Conservation (phyloP, 768 basidiomycete species). For the Amanita thiersii region DNA sequence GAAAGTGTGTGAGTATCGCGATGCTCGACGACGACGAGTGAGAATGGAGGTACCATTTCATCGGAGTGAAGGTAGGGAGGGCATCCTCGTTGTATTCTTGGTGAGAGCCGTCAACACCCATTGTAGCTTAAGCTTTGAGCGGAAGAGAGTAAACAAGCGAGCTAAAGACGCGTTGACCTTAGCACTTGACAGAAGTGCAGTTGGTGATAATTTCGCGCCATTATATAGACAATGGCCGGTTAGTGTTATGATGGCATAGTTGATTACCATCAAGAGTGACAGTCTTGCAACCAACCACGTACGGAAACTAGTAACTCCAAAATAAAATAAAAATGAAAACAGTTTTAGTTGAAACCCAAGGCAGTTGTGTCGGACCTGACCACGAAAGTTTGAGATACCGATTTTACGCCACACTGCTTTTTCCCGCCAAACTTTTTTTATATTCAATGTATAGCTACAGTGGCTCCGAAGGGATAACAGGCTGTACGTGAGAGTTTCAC, state of each 20-base stretch:
- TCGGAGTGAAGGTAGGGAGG: slow-evolving; percentile 35
- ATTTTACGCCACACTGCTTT: slow-evolving; percentile 4
- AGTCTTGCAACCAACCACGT: neutral
- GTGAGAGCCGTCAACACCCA: neutral
- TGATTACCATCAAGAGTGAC: neutral
- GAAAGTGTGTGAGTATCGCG: neutral
- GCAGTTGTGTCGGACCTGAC: no score
- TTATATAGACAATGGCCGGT: neutral
- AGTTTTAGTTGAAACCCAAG: no score
- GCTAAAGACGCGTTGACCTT: slow-evolving; percentile 3
- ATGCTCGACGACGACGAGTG: neutral
- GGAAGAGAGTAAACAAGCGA: neutral
- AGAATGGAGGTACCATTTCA: slow-evolving; percentile 31
- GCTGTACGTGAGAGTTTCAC: slow-evolving; percentile 1
- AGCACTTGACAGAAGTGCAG: neutral
- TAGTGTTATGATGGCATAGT: slow-evolving; percentile 3
- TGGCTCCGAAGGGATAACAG: neutral
- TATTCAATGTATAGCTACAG: neutral
- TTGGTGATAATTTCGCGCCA: neutral
- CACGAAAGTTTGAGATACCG: neutral
- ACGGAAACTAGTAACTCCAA: neutral
- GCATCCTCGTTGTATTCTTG: slow-evolving; percentile 28
- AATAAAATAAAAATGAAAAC: no score
- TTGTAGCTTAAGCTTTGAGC: slow-evolving; percentile 4
- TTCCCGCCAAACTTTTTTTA: slow-evolving; percentile 3